These are phyloP conservation scores for Alternaria arborescens DNA, from an alignment of 2,329 filamentous ascomycete species.

Conservation along the genomic window DNA sequence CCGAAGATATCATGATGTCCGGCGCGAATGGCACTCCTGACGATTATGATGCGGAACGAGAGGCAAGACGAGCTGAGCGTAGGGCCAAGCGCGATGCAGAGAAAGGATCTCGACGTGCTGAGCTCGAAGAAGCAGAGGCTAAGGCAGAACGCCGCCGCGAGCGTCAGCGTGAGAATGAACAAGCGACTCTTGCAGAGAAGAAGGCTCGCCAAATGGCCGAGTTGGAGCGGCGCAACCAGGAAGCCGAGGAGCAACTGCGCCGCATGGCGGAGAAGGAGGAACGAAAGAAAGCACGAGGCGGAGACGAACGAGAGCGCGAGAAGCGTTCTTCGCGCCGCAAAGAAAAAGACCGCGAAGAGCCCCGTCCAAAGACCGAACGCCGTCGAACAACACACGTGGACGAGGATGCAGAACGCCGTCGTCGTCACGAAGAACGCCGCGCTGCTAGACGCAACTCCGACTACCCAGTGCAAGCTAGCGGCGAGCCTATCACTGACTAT, in stretches of 20 bases:
- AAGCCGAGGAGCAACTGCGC: conserved; percentile 50
- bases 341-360: conserved; percentile 41
- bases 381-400: conserved; percentile 49
- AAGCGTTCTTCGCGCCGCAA: conserved; percentile 48
- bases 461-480: conserved; percentile 39
- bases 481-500: conserved; percentile 53
- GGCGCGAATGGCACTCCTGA: conserved; percentile 36
- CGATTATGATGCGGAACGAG: conserved; percentile 47
- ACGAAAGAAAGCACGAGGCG: conserved; percentile 42
- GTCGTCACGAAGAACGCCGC: conserved; percentile 56
- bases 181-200: conserved; percentile 45
- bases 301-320: conserved; percentile 47
- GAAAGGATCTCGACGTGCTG: conserved; percentile 42
- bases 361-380: conserved; percentile 45
- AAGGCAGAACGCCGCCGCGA: conserved; percentile 50
- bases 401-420: conserved; percentile 49
- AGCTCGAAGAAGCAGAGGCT: conserved; percentile 48
- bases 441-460: conserved; percentile 50
- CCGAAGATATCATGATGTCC: conserved; percentile 39
- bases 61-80: conserved; percentile 50
- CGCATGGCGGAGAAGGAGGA: conserved; percentile 52
- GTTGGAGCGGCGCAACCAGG: conserved; percentile 50
- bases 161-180: conserved; percentile 48
- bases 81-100: conserved; percentile 48
- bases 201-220: conserved; percentile 50